Evolutionary conservation across 2,329 filamentous ascomycete species (phyloP), one percentile per base, ranked within the genome.

Genomic region (Diaporthe australafricana): DNA sequence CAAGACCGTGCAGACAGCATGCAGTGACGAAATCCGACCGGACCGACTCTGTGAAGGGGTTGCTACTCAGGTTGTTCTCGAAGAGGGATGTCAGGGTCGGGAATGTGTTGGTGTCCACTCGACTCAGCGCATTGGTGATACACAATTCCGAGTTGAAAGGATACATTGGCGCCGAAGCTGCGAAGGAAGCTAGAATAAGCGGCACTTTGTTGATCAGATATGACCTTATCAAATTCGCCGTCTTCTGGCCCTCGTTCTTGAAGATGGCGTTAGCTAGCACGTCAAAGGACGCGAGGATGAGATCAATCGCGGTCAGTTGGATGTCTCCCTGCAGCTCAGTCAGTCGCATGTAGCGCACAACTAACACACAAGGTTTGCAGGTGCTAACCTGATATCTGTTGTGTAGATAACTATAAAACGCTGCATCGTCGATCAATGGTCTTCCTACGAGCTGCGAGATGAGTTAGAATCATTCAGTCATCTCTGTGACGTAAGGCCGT

Each of bases 221-320:
- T 0, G 95, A 97, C 45, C 94, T 92, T 66, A 98, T 87, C 22
- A 96, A 83, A 72, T 95, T 92, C 70, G 94, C 93, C 7, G 87
- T 84, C 70, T 86, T 86, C 52, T 83, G 83, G 0, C 85, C 85
- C 74, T 90, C 87, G 53, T 86, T 87, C 7, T 87, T 90, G 76
- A 96, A 94, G 74, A 96, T 93, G 6, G 93, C 93, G 77, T 97
- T 97, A 45, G 95, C 93, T 20, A 99, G 86, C 6, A 97, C 88
- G 77, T 98, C 95, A 78, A 99, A 98, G 0, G 95, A 92, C 1
- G 95, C 94, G 12, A 96, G 88, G 52, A 98, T 93, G 2, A 98
- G 86, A 77, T 98, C 95, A 68, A 94, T 90, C 0, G 93, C 90
- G 55, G 94, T 91, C 16, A 89, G 88, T 80, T 96, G 93, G 52